Evolutionary conservation across 129 eudicot species (phyloP), one percentile per base, ranked within the genome.

Genomic region (Pittosporum tobira): DNA sequence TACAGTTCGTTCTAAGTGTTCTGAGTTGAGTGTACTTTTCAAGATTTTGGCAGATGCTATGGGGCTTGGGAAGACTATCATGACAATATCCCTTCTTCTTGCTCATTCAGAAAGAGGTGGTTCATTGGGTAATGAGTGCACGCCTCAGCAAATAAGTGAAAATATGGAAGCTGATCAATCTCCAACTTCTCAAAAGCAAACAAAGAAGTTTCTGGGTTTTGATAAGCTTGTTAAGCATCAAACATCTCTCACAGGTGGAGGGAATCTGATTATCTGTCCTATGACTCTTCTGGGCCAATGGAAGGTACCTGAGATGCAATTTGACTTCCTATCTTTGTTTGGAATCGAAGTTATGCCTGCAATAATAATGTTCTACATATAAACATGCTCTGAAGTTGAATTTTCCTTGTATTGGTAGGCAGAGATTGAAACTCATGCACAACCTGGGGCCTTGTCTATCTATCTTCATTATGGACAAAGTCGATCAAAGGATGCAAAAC

Each of bases 1-100:
- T 36, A 8, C 16, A 22, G 43, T 19, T 10, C 7, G 1, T 2
- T 38, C 50, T 26, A 21, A 36, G 31, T 61, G 37, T 60, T 64
- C 52, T 77, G 65, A 73, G 61, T 61, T 63, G 49, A 53, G 68
- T 22, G 55, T 70, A 26, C 62, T 31, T 48, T 51, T 83, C 63
- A 68, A 90, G 99, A 91, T 91, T 69, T 75, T 91, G 79, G 99
- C 99, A 74, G 99, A 91, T 87, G 75, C 99, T 57, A 91, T 91
- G 99, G 99, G 99, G 44, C 99, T 91, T 71, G 99, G 99, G 68
- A 91, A 91, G 81, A 91, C 99, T 12, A 87, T 91, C 34, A 91
- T 91, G 99, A 83, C 99, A 51, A 78, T 91, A 80, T 73, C 99
- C 40, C 99, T 91, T 57, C 96, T 91, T 48, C 94, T 91, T 66